Percentiles rank a stretch among this genome's conserved stretches.
phyloP scores from a whole-genome alignment of 2,329 filamentous ascomycete genomes.

The Scedosporium aurantiacum region DNA sequence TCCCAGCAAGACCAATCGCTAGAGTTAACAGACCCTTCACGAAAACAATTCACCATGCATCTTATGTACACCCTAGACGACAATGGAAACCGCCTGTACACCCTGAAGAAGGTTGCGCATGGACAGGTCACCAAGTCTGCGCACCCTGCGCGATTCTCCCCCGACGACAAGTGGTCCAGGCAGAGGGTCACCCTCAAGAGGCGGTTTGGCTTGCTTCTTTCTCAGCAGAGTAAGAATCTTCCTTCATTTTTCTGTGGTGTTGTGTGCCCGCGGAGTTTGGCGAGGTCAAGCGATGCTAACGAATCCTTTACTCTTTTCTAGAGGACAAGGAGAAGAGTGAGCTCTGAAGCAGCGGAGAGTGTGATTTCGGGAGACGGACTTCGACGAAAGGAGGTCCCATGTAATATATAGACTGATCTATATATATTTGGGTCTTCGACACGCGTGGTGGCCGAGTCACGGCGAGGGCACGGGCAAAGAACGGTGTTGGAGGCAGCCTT shows the following conservation, averaged over 20 bases:
- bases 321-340: slow-evolving; percentile 6
- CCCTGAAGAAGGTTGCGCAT: slow-evolving; percentile 77
- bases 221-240: slow-evolving; percentile 51
- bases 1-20: neutral
- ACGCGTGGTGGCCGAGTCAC: too few relatives aligned
- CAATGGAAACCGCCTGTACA: slow-evolving; percentile 83
- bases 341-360: neutral
- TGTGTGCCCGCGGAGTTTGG: neutral
- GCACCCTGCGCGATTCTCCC: slow-evolving; percentile 91
- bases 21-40: neutral
- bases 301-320: neutral
- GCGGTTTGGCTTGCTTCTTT: slow-evolving; percentile 78
- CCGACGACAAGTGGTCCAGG: slow-evolving; percentile 97
- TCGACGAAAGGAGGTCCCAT: neutral
- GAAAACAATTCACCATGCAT: slow-evolving; percentile 37
- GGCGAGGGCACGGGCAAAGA: too few relatives aligned
- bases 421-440: too few relatives aligned
- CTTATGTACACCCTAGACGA: slow-evolving; percentile 74
- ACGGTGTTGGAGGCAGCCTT: neutral
- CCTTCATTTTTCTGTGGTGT: neutral
- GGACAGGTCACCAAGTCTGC: slow-evolving; percentile 90
- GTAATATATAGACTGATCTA: too few relatives aligned
- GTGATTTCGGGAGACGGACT: neutral
- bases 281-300: neutral
- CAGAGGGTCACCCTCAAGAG: slow-evolving; percentile 93